Evolutionary conservation across 495 filamentous ascomycete genomes (phyloP), one percentile per base, ranked within the genome.

Genomic region (Penicillium samsonianum): DNA sequence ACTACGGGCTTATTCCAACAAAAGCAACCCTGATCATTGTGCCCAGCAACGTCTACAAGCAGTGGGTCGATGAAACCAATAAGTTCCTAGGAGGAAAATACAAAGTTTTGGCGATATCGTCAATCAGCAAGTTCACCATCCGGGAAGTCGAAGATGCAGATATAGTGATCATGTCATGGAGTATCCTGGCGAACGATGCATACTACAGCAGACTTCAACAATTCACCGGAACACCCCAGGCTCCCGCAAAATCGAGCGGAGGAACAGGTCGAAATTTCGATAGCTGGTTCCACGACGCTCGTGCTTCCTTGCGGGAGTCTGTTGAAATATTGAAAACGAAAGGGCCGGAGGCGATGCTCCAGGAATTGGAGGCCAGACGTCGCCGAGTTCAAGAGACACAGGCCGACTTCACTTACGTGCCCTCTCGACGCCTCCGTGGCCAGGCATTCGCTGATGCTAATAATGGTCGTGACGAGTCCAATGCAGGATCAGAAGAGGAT

Each of bases 1-100:
- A 62, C 9, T 10, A 57, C 5, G 78, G 72, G n/a, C 65, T 65
- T 7, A 78, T 85, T 25, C 73, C 82, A 4, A 64, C 84, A 3
- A 78, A 82, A 8, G 90, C 89, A 1, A 91, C 88, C 2, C 70
- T 95, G 2, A 82, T 94, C 16, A 60, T 94, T 1, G 82, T 85
- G 1, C 89, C 91, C 2, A 30, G 44, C 1, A 81, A 85, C 53
- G 71, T 96, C 28, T 72, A 84, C 1, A 55, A 71, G 2, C 91
- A 96, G 63, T 96, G 91, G 91, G 53, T 56, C 7, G 61, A 63
- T 0, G 88, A 94, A 59, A 79, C 84, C 4, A 20, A 33, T 0
- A 84, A 85, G 42, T 92, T 91, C 60, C 67, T 86, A 1, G 75
- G 69, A 1, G 23, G 28, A 0, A 60, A 57, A 0, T 68, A 76